phyloP scores from a whole-genome alignment of 2,329 filamentous ascomycete species.

The Ophiostoma ulmi region DNA sequence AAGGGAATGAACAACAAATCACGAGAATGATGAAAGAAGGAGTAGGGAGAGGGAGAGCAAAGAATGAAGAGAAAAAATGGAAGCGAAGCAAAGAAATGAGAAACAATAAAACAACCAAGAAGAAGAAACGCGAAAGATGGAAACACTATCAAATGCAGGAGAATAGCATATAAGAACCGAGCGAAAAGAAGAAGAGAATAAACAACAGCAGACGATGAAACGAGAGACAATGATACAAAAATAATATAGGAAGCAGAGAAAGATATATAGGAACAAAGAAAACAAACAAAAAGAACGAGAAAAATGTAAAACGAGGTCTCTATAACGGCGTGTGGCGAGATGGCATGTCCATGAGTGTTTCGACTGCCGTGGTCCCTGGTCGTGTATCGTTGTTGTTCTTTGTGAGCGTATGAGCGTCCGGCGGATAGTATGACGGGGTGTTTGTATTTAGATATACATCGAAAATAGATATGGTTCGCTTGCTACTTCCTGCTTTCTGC shows the following conservation, averaged over 20 bases:
- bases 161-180: neutral
- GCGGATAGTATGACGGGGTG: too few species aligned
- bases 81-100: constrained; percentile 1
- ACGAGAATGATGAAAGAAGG: constrained; percentile 1
- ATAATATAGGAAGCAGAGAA: constrained; percentile 2
- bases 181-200: too few species aligned
- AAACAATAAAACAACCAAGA: constrained; percentile 9
- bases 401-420: neutral
- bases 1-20: constrained; percentile 16
- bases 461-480: neutral
- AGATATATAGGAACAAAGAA: constrained; percentile 1
- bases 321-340: constrained; percentile 2
- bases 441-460: neutral
- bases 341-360: constrained; percentile 10
- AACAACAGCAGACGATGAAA: neutral
- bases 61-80: neutral
- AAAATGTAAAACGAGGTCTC: neutral
- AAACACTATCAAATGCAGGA: neutral
- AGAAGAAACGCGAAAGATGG: neutral
- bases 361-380: constrained; percentile 15
- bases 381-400: constrained; percentile 1
- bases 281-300: neutral
- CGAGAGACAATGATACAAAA: constrained; percentile 7
- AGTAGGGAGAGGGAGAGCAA: neutral
- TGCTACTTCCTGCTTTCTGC: neutral